Evolutionary conservation across 371 early-diverging fungal species (phyloP).

Genomic region (Batkoa obscura): DNA sequence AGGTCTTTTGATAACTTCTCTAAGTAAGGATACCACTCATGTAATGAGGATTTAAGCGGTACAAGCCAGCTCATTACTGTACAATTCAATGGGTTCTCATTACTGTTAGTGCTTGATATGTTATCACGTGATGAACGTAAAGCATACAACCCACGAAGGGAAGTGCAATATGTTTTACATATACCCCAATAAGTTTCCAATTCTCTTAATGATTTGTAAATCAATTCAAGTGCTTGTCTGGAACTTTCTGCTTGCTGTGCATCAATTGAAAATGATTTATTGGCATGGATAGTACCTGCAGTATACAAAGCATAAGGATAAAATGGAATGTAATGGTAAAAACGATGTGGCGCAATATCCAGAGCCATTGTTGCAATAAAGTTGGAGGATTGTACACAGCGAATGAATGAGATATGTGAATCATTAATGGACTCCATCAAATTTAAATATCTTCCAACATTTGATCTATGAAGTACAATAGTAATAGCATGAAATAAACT

Average conservation of each 20-base stretch:
- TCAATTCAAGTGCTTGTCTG: not conserved
- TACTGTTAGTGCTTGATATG: not conserved
- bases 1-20: constrained; percentile 3
- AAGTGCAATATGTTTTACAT: constrained; percentile 3
- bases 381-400: not conserved
- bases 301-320: constrained; percentile 2
- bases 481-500: not conserved
- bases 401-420: not conserved
- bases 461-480: constrained; percentile 1
- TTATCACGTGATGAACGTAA: constrained; percentile 1
- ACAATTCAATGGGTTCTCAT: not conserved
- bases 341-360: not conserved
- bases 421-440: not conserved
- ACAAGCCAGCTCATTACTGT: constrained; percentile 5
- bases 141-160: constrained; percentile 4
- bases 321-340: not conserved
- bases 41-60: constrained; percentile 4
- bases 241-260: not conserved
- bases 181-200: constrained; percentile 3
- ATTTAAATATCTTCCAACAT: constrained; percentile 3
- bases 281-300: constrained; percentile 4
- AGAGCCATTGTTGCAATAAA: not conserved
- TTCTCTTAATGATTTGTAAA: not conserved
- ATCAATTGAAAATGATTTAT: not conserved
- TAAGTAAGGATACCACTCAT: constrained; percentile 6